Percentiles rank a stretch among this genome's conserved stretches.
phyloP scores from a whole-genome alignment of 768 basidiomycete species.

The Leccinum barrowsii region DNA sequence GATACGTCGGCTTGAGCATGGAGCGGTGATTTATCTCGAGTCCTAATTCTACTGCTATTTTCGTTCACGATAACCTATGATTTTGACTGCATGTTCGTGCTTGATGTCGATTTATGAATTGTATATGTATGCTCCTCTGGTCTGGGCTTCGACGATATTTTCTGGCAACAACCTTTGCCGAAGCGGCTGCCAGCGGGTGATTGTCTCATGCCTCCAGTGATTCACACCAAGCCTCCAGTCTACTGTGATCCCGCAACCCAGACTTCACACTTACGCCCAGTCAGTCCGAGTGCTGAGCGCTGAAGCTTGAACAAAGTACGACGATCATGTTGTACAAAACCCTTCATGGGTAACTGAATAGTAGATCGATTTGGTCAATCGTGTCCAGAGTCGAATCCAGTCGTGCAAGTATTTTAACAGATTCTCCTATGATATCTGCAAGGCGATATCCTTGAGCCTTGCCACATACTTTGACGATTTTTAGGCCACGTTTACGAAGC shows the following conservation, averaged over 20 bases:
- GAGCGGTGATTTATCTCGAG: not conserved
- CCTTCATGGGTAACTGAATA: not conserved
- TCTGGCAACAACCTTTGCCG: not conserved
- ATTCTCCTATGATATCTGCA: no score
- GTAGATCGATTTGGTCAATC: not conserved
- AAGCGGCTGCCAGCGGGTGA: not conserved
- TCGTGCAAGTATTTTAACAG: not conserved
- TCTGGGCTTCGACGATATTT: not conserved
- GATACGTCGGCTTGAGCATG: constrained; percentile 33
- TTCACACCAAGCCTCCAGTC: not conserved
- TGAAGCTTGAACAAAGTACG: not conserved
- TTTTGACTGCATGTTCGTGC: constrained; percentile 1
- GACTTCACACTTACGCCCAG: no score
- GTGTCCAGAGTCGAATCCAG: not conserved
- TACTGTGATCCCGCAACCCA: no score
- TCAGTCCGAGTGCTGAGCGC: no score
- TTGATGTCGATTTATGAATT: constrained; percentile 4
- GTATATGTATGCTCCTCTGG: not conserved
- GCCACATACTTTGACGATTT: not conserved
- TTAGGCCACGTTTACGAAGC: not conserved
- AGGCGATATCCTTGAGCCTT: not conserved
- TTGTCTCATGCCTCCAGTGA: no score
- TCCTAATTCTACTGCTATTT: not conserved
- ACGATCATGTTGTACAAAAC: not conserved
- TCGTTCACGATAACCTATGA: not conserved